A percentile compares a stretch with the other conserved stretches of the same genome.
These are phyloP conservation scores for Ilyonectria robusta DNA, from an alignment of 2,329 filamentous ascomycete species.

Conservation along the genomic window DNA sequence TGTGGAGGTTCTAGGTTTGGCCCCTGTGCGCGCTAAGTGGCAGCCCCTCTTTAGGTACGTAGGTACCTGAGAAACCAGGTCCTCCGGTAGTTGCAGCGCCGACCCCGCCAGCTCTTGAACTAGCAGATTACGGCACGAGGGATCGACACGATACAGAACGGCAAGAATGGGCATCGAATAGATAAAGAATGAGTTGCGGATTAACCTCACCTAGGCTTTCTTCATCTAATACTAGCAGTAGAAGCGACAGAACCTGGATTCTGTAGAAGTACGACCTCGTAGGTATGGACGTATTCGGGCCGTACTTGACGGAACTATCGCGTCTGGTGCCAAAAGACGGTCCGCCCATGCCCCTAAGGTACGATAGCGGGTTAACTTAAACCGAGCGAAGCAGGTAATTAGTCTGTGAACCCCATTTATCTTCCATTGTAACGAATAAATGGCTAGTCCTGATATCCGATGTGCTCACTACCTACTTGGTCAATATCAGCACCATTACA, in stretches of 20 bases:
- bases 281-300: neutral
- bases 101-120: conserved; percentile 1
- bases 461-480: neutral
- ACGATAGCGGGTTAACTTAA: neutral
- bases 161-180: neutral
- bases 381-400: neutral
- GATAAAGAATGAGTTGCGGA: neutral
- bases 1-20: conserved; percentile 27
- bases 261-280: neutral
- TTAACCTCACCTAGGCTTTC: neutral
- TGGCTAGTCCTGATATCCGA: neutral
- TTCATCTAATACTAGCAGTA: neutral
- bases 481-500: neutral
- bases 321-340: neutral
- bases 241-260: neutral
- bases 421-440: neutral
- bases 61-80: conserved; percentile 8
- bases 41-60: conserved; percentile 22
- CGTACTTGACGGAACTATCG: neutral
- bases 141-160: too few relatives aligned
- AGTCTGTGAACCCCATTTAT: neutral
- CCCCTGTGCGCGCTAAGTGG: conserved; percentile 22
- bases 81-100: conserved; percentile 16
- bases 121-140: neutral
- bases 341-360: neutral